These are phyloP conservation scores for Trichomonascaceae sp. DNA, from an alignment of 1,139 yeast species.

Conservation along the genomic window DNA sequence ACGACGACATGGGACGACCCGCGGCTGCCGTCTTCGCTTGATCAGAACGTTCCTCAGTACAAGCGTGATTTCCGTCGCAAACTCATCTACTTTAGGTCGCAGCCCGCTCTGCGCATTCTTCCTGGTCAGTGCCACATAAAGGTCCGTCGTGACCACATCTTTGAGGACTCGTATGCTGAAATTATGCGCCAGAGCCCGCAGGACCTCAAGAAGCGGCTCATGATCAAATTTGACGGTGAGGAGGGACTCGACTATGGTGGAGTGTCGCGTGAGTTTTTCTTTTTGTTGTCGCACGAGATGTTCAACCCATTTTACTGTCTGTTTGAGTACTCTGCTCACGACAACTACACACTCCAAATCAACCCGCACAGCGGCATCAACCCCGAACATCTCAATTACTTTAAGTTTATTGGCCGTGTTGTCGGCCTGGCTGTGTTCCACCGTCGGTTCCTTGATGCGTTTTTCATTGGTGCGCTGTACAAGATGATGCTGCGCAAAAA, in stretches of 20 bases:
- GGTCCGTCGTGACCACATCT: conserved; percentile 91
- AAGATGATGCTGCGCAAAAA: conserved; percentile 95
- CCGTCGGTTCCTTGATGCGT: conserved; percentile 92
- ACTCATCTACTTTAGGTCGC: conserved; percentile 93
- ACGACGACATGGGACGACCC: conserved; percentile 99
- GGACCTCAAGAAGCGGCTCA: conserved; percentile 88
- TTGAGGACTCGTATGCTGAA: conserved; percentile 96
- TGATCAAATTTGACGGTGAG: conserved; percentile 98
- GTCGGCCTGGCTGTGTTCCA: conserved; percentile 98
- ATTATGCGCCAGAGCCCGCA: conserved; percentile 98
- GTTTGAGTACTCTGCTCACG: conserved; percentile 95
- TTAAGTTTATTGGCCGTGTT: conserved; percentile 95
- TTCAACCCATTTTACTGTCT: conserved; percentile 95
- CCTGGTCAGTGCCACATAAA: conserved; percentile 99
- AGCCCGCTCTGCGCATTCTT: conserved; percentile 89
- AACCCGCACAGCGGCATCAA: conserved; percentile 97
- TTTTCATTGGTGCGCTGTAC: conserved; percentile 94
- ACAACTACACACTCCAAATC: conserved; percentile 92
- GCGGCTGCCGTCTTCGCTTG: conserved; percentile 89
- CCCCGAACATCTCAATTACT: conserved; percentile 95
- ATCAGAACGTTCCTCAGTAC: conserved; percentile 97
- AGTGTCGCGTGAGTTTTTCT: conserved; percentile 95
- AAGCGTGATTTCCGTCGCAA: conserved; percentile 98
- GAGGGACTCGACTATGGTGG: conserved; percentile 99
- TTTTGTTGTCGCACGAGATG: conserved; percentile 93